phyloP scores from a whole-genome alignment of 768 basidiomycete species.

The Holtermannia corniformis region DNA sequence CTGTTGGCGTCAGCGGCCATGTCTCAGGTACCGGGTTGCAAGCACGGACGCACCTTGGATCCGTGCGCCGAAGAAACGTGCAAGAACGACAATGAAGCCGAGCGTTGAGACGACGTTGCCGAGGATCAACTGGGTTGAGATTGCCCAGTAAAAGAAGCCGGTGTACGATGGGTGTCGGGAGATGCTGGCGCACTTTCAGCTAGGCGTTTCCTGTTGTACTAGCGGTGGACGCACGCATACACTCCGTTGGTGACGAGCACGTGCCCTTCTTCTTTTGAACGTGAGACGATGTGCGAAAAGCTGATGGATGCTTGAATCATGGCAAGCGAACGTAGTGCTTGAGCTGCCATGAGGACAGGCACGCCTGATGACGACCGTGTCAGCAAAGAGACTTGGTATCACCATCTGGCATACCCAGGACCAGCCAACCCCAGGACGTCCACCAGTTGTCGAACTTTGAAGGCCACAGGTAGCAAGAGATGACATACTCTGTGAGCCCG shows the following conservation, averaged over 20 bases:
- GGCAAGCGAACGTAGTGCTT: conserved; percentile 71
- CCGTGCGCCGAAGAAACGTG: conserved; percentile 75
- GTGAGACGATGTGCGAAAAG: conserved; percentile 83
- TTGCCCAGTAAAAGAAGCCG: conserved; percentile 96
- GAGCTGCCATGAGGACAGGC: conserved; percentile 56
- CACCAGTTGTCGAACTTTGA: conserved; percentile 43
- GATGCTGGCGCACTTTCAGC: conserved; percentile 48
- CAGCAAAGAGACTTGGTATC: neutral
- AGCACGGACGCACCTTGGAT: conserved; percentile 55
- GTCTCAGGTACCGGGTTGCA: neutral
- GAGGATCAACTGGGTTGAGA: conserved; percentile 84
- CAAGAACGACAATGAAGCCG: conserved; percentile 59
- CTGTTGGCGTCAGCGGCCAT: conserved; percentile 44
- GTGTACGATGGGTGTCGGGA: conserved; percentile 92
- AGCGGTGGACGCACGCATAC: conserved; percentile 56
- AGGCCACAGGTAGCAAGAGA: conserved; percentile 60
- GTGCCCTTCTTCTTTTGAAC: conserved; percentile 63
- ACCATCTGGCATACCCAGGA: conserved; percentile 46
- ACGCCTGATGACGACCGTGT: conserved; percentile 49
- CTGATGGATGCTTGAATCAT: conserved; percentile 93
- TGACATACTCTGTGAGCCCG: conserved; percentile 70
- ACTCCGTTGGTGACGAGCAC: conserved; percentile 77
- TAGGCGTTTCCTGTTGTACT: neutral
- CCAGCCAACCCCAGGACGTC: conserved; percentile 5
- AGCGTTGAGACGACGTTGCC: conserved; percentile 72